A percentile compares a stretch with the other conserved stretches of the same genome.
Evolutionary conservation across 208 protist genomes (phyloP).

Genomic region (Naegleria lovaniensis): DNA sequence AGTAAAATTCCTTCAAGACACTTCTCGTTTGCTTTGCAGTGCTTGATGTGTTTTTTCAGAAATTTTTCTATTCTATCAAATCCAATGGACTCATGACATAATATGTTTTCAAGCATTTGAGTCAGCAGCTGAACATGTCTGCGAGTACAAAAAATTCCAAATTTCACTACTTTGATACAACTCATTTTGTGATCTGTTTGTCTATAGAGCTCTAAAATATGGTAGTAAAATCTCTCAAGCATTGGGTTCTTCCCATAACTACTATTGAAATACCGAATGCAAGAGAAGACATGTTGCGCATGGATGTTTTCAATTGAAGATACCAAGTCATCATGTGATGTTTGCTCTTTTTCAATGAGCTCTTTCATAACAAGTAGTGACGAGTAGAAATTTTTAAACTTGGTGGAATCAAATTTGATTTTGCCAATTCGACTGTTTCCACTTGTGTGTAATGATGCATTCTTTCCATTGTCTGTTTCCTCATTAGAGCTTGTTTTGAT

Average conservation of each 20-base stretch:
- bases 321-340: not conserved
- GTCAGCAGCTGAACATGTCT: not conserved
- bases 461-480: not conserved
- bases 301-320: not conserved
- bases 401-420: not conserved
- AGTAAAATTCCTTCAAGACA: not conserved
- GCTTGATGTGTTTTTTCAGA: not conserved
- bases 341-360: not conserved
- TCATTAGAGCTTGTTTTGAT: too few species aligned
- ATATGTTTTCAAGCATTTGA: not conserved
- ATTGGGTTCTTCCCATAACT: not conserved
- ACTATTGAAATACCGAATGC: not conserved
- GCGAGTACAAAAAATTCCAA: not conserved
- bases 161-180: not conserved
- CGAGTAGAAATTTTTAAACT: not conserved
- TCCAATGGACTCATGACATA: not conserved
- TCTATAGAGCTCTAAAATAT: not conserved
- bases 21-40: not conserved
- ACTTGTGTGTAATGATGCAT: too few species aligned
- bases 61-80: not conserved
- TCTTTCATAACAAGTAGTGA: not conserved
- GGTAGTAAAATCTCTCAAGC: not conserved
- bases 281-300: not conserved
- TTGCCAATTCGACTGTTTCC: too few species aligned
- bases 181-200: not conserved